These are phyloP conservation scores for Penicillium sp. DNA, from an alignment of 2,329 filamentous ascomycete genomes.

Conservation along the genomic window DNA sequence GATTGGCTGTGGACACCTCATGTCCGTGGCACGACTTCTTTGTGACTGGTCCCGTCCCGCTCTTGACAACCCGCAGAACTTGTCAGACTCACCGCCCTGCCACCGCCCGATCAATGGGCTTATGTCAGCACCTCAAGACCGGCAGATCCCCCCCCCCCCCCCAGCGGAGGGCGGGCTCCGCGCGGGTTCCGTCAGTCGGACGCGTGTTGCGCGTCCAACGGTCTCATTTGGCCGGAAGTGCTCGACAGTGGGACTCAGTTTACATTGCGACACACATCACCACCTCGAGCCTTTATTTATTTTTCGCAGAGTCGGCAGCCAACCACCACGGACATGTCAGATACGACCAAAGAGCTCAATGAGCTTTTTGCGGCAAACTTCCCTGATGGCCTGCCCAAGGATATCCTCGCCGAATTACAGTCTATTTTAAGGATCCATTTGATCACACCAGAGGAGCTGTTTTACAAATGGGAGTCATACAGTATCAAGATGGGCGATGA, in stretches of 20 bases:
- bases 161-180: too few species aligned
- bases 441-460: slow-evolving; percentile 76
- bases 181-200: too few species aligned
- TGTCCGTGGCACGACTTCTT: too few species aligned
- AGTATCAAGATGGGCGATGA: slow-evolving; percentile 92
- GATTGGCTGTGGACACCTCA: too few species aligned
- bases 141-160: too few species aligned
- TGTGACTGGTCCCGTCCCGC: too few species aligned
- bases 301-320: neutral
- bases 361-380: slow-evolving; percentile 53
- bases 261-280: neutral
- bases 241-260: neutral
- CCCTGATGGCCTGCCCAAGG: slow-evolving; percentile 59
- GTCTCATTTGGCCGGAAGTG: neutral
- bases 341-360: slow-evolving; percentile 49
- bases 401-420: slow-evolving; percentile 73
- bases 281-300: too few species aligned
- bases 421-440: slow-evolving; percentile 82
- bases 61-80: too few species aligned
- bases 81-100: too few species aligned
- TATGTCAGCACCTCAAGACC: slow-evolving; percentile 15
- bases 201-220: slow-evolving; percentile 10
- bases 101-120: neutral
- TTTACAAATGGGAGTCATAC: slow-evolving; percentile 99
- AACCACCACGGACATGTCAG: slow-evolving; percentile 40